phyloP scores from a whole-genome alignment of 768 basidiomycete genomes.

The Tulasnella sp. region DNA sequence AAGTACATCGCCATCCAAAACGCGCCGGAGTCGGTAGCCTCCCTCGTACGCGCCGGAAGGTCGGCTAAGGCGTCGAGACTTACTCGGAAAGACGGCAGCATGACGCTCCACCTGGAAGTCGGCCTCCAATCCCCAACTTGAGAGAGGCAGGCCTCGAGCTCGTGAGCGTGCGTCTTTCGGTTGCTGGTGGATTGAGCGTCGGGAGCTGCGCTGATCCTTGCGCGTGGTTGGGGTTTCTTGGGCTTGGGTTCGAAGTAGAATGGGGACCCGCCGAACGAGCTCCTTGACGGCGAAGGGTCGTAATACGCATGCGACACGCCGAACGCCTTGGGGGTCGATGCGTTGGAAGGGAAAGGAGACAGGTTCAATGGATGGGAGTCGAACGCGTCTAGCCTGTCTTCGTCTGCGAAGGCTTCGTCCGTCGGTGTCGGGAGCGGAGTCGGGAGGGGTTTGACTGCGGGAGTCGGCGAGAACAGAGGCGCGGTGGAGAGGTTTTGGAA shows the following conservation, averaged over 20 bases:
- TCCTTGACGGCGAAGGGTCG: not conserved
- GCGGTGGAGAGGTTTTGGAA: not conserved
- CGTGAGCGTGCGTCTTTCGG: not conserved
- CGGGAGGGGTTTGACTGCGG: not conserved
- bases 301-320: not conserved
- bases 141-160: not conserved
- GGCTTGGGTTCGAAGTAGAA: not conserved
- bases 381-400: not conserved
- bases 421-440: not conserved
- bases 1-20: slow-evolving; percentile 77
- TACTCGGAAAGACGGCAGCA: not conserved
- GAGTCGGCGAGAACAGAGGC: not conserved
- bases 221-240: not conserved
- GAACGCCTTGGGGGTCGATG: not conserved
- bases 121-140: not conserved
- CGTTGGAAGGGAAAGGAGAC: not conserved
- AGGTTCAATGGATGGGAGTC: not conserved
- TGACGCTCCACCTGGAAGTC: not conserved
- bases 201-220: not conserved
- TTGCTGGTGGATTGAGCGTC: not conserved
- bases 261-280: not conserved
- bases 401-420: not conserved
- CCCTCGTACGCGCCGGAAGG: not conserved
- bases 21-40: not conserved
- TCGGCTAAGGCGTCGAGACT: not conserved